Conservation (phyloP, 139 green algal genomes). For the Micractinium sp. region DNA sequence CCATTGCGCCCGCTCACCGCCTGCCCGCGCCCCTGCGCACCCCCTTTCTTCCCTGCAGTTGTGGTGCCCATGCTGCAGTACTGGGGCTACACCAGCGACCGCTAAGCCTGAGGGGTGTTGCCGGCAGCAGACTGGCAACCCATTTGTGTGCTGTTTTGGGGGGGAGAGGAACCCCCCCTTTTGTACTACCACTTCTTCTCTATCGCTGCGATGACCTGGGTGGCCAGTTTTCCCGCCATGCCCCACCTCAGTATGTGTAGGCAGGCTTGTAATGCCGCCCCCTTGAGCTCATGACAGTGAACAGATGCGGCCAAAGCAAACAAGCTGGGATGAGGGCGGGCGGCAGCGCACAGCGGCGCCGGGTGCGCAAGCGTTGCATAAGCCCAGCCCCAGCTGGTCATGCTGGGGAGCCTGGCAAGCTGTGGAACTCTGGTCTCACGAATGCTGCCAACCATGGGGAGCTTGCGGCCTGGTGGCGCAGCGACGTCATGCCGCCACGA, state of each 20-base stretch:
- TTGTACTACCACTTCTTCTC: not conserved
- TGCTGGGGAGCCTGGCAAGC: too few relatives aligned
- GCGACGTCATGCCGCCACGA: too few relatives aligned
- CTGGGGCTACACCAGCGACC: conserved; percentile 36
- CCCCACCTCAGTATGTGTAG: not conserved
- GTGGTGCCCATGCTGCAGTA: conserved; percentile 97
- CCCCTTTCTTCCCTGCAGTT: conserved; percentile 39
- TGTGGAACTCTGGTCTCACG: too few relatives aligned
- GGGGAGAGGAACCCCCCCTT: not conserved
- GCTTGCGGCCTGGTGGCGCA: too few relatives aligned
- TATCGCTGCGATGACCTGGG: not conserved
- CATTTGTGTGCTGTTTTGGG: not conserved
- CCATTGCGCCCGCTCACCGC: not conserved
- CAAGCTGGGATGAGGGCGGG: not conserved
- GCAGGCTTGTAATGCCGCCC: not conserved
- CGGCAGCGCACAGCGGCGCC: not conserved
- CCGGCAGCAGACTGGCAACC: too few relatives aligned
- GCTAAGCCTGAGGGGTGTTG: not conserved
- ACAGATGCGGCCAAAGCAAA: not conserved
- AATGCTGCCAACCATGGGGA: too few relatives aligned
- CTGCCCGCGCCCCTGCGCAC: not conserved
- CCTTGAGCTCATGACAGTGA: not conserved
- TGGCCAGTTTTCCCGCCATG: not conserved
- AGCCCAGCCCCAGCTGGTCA: too few relatives aligned
- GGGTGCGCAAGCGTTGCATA: not conserved